Conservation (phyloP, 2,329 filamentous ascomycete genomes). For the Fusarium protoensiforme region DNA sequence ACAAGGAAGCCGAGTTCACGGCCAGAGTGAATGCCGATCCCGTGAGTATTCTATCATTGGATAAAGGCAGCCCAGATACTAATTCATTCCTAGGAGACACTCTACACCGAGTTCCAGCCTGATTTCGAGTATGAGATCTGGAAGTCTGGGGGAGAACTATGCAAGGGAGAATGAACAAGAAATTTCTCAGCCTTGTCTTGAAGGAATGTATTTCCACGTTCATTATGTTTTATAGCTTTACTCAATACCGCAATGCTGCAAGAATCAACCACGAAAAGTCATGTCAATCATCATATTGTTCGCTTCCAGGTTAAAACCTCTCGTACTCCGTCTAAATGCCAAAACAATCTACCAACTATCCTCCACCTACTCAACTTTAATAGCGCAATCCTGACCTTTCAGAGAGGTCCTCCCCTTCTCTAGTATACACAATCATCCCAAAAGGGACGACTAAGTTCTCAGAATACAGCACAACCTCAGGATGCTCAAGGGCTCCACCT, state of each 20-base stretch:
- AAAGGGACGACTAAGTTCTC: not conserved
- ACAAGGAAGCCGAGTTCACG: conserved; percentile 53
- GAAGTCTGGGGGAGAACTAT: conserved; percentile 40
- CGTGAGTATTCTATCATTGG: conserved; percentile 10
- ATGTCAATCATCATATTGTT: not conserved
- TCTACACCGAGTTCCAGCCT: conserved; percentile 45
- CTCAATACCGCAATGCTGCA: not conserved
- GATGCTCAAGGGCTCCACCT: not conserved
- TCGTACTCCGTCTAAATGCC: not conserved
- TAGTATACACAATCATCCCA: not conserved
- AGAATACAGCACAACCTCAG: not conserved
- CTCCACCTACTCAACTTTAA: not conserved
- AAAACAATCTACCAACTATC: not conserved
- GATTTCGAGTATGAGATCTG: conserved; percentile 45
- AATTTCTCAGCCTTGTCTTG: not conserved
- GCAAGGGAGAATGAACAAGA: conserved; percentile 18
- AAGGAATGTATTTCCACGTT: not conserved
- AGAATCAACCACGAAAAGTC: not conserved
- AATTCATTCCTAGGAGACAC: conserved; percentile 30
- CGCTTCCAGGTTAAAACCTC: not conserved
- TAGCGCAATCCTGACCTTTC: not conserved
- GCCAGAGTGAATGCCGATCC: conserved; percentile 43
- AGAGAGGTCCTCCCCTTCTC: not conserved
- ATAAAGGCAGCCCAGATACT: not conserved
- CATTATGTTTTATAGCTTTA: not conserved